Evolutionary conservation across 2,329 filamentous ascomycete species (phyloP), one percentile per base, ranked within the genome.

Genomic region (Paracamarosporium sp.): DNA sequence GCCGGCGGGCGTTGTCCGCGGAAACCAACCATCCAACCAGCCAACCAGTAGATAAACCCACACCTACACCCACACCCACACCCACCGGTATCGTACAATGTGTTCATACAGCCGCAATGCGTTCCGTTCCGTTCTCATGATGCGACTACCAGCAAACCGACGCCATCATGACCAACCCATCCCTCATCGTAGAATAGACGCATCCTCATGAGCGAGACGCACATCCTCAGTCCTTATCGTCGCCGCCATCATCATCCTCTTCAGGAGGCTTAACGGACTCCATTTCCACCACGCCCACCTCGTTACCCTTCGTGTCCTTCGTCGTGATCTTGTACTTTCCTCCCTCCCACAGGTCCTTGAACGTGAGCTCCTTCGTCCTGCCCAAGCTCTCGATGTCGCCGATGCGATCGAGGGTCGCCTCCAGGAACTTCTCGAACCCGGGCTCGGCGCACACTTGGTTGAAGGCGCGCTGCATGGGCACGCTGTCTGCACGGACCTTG

Each of bases 401-500:
- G 65, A 99, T 99, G 22, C 95, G 86, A 57, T 94, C 85, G 24
- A 97, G 80, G 0, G 95, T 98, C 3, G 85, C 88, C 60, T 96
- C 88, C 15, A 99, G 80, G 73, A 93, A 89, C 63, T 93, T 82
- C 24, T 92, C 88, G 75, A 99, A 99, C 5, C 91, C 91, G 4
- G 87, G 84, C 66, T 89, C 78, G 3, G 81, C 76, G 72, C 93
- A 97, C 12, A 99, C 93, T 69, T 93, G 87, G 56, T 88, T 85
- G 78, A 99, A 96, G 0, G 95, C 95, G 47, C 88, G 88, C 77
- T 96, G 92, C 95, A 99, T 99, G 1, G 95, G 95, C 25, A 99
- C 94, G 1, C 90, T 94, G 75, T 96, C 94, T 1, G 95, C 95
- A 45, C 95, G 88, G 7, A 99, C 95, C 74, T 90, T 90, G 15